Evolutionary conservation across 176 grass and related monocot species (phyloP), one percentile per base, ranked within the genome.

Genomic region (Oryza meridionalis): DNA sequence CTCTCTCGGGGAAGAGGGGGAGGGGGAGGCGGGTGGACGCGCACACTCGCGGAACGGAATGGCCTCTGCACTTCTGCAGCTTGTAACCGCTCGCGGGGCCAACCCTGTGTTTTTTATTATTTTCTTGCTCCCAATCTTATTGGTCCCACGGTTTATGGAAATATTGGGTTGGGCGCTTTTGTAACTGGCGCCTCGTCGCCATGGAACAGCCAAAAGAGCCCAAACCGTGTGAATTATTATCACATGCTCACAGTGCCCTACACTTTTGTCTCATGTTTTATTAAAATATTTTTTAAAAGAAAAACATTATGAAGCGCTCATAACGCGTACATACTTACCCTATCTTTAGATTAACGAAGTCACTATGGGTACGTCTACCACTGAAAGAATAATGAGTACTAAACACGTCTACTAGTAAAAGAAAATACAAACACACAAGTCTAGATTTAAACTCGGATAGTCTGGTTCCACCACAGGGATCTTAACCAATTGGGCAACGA

Each of bases 11-110:
- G 65, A 74, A 76, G 68, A 47, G 8, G 67, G 27, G 27, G 27
- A 29, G 27, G 27, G 27, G 77, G 61, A 65, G 40, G 76, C 76
- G 25, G 70, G 72, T 85, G 73, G 26, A 84, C 69, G 46, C 81
- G 62, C 81, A 69, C 76, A 43, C 42, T 10, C 42, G 42, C 37
- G 37, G 37, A 7, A 42, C 81, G 51, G 65, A 80, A 29, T 29
- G 27, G 27, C 27, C 27, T 29, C 27, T 29, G n/a, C n/a, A n/a
- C n/a, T 51, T 35, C 46, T 75, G 17, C 43, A 2, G 22, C 26
- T 63, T 73, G 86, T 44, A 84, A 81, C 82, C 73, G 71, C 82
- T 81, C 51, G 70, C 67, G 70, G 82, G 32, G 70, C 77, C 82
- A 24, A 88, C 77, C 73, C 3, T 1, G 21, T 42, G 53, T n/a